Evolutionary conservation across 805 yeast genomes (phyloP), one percentile per base, ranked within the genome.

Genomic region (Candida vartiovaarae): DNA sequence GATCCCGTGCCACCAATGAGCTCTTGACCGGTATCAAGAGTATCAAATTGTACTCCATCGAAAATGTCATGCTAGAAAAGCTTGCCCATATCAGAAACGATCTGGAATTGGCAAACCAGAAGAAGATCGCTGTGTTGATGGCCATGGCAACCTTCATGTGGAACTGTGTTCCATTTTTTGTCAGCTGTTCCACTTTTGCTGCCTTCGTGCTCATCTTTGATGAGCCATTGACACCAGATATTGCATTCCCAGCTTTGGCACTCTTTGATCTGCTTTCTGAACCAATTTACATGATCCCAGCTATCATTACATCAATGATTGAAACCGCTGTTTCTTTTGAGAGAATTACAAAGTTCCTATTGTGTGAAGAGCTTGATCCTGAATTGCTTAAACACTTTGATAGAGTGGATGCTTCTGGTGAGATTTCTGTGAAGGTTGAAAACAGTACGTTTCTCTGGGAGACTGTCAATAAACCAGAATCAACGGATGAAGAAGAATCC

Each of bases 221-320:
- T 47, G 69, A 63, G 40, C 89, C 95, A 31, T 74, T 93, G 58
- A 75, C 91, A 1, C 84, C 97, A 2, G 98, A 93, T 53, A 72
- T 90, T 49, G 96, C 93, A 5, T 85, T 91, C 70, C 89, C 96
- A 28, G 95, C 97, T 3, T 71, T 88, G 44, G 75, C 96, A 6
- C 71, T 90, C 42, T 93, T 91, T 72, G 91, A 91, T 62, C 70
- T 93, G 59, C 74, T 93, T 46, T 74, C 84, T 0, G 93, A 93
- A 78, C 99, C 99, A 38, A 72, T 93, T 50, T 90, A 95, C 8
- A 87, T 88, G 34, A 74, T 93, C 50, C 99, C 99, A 36, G 85
- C 80, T 78, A 90, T 90, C 11, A 79, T 93, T 48, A 82, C 95
- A n/a, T 72, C 85, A 37, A 65, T 88, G 40, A 82, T 95, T 48